Evolutionary conservation across 2,329 filamentous ascomycete genomes (phyloP), one percentile per base, ranked within the genome.

Genomic region (Trichoderma koningii): DNA sequence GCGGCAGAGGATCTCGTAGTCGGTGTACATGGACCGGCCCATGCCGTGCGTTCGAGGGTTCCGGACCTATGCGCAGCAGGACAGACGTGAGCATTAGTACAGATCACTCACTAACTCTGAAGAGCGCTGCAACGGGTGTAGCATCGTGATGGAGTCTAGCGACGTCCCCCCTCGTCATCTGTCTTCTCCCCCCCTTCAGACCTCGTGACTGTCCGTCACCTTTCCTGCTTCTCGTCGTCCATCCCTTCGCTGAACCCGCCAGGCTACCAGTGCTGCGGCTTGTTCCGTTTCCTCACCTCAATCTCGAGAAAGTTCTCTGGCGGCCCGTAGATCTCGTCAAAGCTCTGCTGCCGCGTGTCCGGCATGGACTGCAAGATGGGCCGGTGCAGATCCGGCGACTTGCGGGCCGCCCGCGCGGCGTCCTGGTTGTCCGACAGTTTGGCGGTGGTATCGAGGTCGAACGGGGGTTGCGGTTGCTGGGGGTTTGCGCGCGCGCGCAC

Each of bases 261-360:
- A 52, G 19, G 21, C 7, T 15, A n/a, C 44, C 28, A n/a, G 26
- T 23, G 10, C 19, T 26, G 23, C 30, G 42, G 42, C n/a, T 45
- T 55, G n/a, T 55, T 15, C n/a, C 14, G 15, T 55, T 23, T 42
- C 21, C 72, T 68, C 65, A 95, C 93, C 84, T 99, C 95, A 69
- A 99, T 97, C 83, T 99, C 95, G 63, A 99, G 86, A 76, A 98
- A 97, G 83, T 99, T 99, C 84, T 99, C 95, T 6, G 95, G 95
- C 55, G 94, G 92, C 15, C 93, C 95, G 79, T 99, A 99, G 77
- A 98, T 97, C 84, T 99, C 95, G 80, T 99, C 95, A 76, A 97
- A 98, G 75, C 90, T 95, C 83, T 99, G 95, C 80, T 91, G 88
- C 73, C 93, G 91, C 71, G 90, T 87, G 75, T 89, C 87, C 55